Evolutionary conservation across 2,329 filamentous ascomycete species (phyloP).

Genomic region (Sclerotinia spermophila): DNA sequence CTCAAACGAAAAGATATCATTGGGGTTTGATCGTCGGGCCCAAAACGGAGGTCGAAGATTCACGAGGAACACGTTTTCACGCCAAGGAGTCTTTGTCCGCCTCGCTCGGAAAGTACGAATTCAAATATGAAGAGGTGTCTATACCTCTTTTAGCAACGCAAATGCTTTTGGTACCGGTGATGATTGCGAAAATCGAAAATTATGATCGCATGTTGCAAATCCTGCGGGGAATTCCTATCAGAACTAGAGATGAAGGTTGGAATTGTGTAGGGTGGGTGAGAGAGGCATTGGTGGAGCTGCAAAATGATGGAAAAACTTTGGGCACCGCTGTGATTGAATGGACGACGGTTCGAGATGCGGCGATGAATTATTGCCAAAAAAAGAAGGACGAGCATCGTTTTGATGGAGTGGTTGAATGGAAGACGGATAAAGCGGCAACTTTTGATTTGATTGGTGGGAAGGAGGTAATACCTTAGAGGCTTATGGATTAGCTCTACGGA

Average conservation of each 20-base stretch:
- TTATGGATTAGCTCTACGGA: neutral
- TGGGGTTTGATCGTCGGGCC: neutral
- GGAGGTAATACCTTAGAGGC: conserved; percentile 14
- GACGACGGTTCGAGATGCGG: conserved; percentile 38
- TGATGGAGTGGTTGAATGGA: conserved; percentile 20
- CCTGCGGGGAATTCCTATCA: rapidly evolving
- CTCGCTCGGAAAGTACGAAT: neutral
- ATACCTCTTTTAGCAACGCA: neutral
- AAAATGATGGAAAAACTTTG: conserved; percentile 39
- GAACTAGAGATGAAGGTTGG: neutral
- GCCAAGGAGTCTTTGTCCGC: neutral
- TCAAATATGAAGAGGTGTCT: neutral
- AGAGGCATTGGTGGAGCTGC: conserved; percentile 37
- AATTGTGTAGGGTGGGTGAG: conserved; percentile 37
- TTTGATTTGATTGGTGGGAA: conserved; percentile 18
- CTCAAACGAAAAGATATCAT: neutral
- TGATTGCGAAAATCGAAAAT: neutral
- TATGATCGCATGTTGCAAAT: neutral
- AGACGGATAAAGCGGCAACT: conserved; percentile 19
- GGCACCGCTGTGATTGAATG: conserved; percentile 41
- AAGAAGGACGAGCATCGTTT: conserved; percentile 35
- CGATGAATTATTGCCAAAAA: conserved; percentile 38
- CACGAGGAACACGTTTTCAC: neutral
- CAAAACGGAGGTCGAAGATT: neutral
- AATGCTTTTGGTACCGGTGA: neutral